Evolutionary conservation across 2,329 filamentous ascomycete species (phyloP).

Genomic region (Penicillium corylophilum): DNA sequence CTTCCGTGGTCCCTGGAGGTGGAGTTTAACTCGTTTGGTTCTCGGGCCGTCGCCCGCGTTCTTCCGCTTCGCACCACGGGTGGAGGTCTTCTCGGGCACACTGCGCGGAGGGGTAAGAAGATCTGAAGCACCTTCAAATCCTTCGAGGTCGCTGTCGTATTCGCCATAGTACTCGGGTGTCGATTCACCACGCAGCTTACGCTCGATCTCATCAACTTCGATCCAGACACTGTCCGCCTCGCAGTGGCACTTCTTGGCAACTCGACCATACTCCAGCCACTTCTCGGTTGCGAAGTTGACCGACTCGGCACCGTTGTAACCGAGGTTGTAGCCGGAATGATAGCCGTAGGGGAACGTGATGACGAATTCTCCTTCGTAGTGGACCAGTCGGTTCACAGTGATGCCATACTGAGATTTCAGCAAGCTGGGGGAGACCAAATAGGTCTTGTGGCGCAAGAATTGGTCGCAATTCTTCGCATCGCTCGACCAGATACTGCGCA

Average conservation of each 20-base stretch:
- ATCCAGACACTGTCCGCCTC: conserved; percentile 98
- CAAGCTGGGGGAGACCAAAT: conserved; percentile 87
- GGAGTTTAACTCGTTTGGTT: conserved; percentile 75
- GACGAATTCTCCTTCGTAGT: conserved; percentile 95
- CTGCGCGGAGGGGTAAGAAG: conserved; percentile 77
- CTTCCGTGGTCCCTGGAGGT: conserved; percentile 67
- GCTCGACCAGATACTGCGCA: conserved; percentile 81
- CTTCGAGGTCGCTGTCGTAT: conserved; percentile 63
- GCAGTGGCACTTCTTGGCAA: conserved; percentile 95
- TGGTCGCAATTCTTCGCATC: conserved; percentile 96
- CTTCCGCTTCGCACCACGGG: conserved; percentile 68
- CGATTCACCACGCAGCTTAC: conserved; percentile 82
- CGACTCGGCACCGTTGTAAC: conserved; percentile 97
- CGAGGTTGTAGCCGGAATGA: conserved; percentile 95
- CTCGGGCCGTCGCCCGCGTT: conserved; percentile 56
- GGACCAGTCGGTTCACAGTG: conserved; percentile 92
- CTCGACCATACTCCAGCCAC: conserved; percentile 92
- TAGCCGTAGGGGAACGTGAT: conserved; percentile 99
- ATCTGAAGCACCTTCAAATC: conserved; percentile 63
- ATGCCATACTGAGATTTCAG: conserved; percentile 88
- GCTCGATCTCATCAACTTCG: conserved; percentile 92
- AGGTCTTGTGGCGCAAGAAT: conserved; percentile 96
- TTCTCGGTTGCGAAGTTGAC: conserved; percentile 97
- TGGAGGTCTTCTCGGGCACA: conserved; percentile 66
- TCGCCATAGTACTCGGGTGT: conserved; percentile 54